Base-by-base conservation (phyloP, 768 basidiomycete genomes). In the Wakefieldia striispora region DNA sequence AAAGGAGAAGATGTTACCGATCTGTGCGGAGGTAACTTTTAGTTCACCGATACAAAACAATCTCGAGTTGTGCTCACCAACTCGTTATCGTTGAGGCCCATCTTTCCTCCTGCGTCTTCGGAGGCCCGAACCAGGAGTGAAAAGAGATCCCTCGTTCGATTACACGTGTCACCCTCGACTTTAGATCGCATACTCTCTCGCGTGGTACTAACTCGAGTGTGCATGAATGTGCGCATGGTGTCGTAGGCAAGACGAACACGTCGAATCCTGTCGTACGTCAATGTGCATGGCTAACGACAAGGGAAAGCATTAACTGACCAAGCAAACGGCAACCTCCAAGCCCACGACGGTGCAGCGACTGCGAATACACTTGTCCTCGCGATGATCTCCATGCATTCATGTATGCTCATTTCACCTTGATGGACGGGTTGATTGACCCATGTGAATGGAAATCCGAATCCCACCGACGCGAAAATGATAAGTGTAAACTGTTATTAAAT, bases 1-100 rank as follows among this genome's bases (percentile, higher is more conserved):
- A 58, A 80, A 67, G 11, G 74, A 55, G 53, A 73, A 82, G 1
- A 79, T 58, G 43, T 82, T 82, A 6, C 79, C 80, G 41, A 80
- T 77, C 79, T 79, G n/a, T 39, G 24, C 4, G 26, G 24, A 24
- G 11, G n/a, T 40, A 36, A 29, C 26, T 5, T 10, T 42, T 29
- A 4, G 19, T 10, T 6, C 13, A 39, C 14, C 16, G 17, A 9
- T 11, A 23, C 21, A 26, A 44, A 12, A 17, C 19, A 13, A 13
- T 7, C 17, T 11, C 17, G 16, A 27, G 12, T 40, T 5, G 10
- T 37, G 23, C 51, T 37, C 39, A 60, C 58, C 53, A 63, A 34
- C 39, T 64, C 64, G 8, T 50, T 21, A 43, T 66, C 48, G 26
- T 37, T 38, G 16, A 63, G 37, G 3, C 24, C 13, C 40, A 47